Percentiles rank a stretch among this genome's conserved stretches.
phyloP scores from a whole-genome alignment of 257 asterid species.

The Solanum gandarillasii region DNA sequence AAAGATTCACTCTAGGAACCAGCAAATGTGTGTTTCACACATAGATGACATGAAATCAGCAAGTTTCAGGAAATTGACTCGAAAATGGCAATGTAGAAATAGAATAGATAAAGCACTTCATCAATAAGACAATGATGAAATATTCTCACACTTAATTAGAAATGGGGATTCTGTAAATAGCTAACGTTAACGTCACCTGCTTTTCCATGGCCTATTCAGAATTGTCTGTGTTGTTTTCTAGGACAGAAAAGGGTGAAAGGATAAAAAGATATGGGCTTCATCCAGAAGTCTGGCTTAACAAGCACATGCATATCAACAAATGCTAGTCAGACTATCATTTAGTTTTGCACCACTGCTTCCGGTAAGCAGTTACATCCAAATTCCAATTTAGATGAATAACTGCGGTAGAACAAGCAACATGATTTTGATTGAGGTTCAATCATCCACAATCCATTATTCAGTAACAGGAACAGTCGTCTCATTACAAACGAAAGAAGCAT shows the following conservation, averaged over 20 bases:
- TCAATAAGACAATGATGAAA: neutral
- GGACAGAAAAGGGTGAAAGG: neutral
- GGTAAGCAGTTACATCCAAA: neutral
- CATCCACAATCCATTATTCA: neutral
- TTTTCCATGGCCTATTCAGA: neutral
- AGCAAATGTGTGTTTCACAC: neutral
- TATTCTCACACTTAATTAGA: neutral
- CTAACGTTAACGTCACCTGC: neutral
- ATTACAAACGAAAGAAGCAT: neutral
- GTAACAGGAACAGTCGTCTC: neutral
- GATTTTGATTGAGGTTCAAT: neutral
- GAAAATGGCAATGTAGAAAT: neutral
- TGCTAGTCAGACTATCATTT: neutral
- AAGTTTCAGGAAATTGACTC: neutral
- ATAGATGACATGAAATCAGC: neutral
- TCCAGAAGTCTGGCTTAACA: neutral
- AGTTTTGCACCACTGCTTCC: neutral
- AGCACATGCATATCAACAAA: neutral
- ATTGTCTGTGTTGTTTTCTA: neutral
- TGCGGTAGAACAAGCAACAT: neutral
- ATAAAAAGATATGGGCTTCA: neutral
- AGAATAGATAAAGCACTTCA: neutral
- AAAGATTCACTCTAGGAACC: neutral
- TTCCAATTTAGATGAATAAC: neutral
- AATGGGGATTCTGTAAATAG: neutral